phyloP scores from a whole-genome alignment of 441 rosid species.

The Erodium trifolium region DNA sequence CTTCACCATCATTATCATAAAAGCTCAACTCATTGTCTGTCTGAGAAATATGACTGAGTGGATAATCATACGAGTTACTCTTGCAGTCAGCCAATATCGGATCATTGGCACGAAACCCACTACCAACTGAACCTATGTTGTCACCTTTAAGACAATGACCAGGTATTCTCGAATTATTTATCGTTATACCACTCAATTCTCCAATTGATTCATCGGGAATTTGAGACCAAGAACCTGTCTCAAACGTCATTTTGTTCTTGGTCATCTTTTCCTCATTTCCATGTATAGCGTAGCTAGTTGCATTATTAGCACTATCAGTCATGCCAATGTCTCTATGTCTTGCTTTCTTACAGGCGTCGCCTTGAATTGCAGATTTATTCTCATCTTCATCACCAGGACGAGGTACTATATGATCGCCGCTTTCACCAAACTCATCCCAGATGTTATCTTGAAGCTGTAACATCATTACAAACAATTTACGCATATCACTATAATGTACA shows the following conservation, averaged over 20 bases:
- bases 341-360: conserved; percentile 38
- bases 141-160: too few relatives aligned
- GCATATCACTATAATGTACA: conserved; percentile 8
- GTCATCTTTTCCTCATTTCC: conserved; percentile 31
- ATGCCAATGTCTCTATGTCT: conserved; percentile 33
- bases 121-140: conserved; percentile 26
- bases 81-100: conserved; percentile 38
- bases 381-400: conserved; percentile 31
- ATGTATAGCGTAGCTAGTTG: conserved; percentile 22
- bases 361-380: conserved; percentile 29
- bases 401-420: conserved; percentile 73
- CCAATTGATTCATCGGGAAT: conserved; percentile 35
- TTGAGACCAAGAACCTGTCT: conserved; percentile 44
- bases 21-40: conserved; percentile 10
- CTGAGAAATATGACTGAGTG: conserved; percentile 6
- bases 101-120: conserved; percentile 34
- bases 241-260: conserved; percentile 47
- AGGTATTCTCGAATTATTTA: conserved; percentile 37
- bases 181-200: conserved; percentile 31
- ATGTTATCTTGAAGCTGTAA: conserved; percentile 55
- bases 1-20: conserved; percentile 9
- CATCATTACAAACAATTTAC: conserved; percentile 17
- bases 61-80: conserved; percentile 33
- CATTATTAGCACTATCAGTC: conserved; percentile 27
- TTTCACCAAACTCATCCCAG: conserved; percentile 45